Conservation (phyloP, 306 rosid genomes). For the Clitoria ternatea region DNA sequence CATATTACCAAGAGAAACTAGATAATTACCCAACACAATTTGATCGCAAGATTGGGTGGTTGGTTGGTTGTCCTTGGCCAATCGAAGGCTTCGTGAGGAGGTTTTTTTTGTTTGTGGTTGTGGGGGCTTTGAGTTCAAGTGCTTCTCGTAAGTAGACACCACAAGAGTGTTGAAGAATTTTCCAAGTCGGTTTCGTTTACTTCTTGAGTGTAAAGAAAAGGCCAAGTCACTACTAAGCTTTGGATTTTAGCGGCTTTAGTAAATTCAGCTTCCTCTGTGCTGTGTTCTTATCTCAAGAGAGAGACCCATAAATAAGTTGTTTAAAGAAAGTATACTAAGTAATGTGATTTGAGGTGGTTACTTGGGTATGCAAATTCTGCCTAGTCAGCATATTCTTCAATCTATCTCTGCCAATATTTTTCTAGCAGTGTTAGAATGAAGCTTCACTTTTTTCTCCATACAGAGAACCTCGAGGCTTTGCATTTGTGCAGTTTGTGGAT, state of each 20-base stretch:
- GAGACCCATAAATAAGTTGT: slow-evolving; percentile 38
- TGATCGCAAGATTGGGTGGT: slow-evolving; percentile 53
- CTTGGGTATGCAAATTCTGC: slow-evolving; percentile 36
- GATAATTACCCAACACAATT: slow-evolving; percentile 60
- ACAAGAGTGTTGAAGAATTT: slow-evolving; percentile 71
- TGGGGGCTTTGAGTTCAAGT: slow-evolving; percentile 73
- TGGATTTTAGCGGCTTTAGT: slow-evolving; percentile 52
- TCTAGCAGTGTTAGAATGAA: slow-evolving; percentile 32
- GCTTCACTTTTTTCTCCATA: slow-evolving; percentile 31
- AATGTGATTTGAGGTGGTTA: slow-evolving; percentile 41
- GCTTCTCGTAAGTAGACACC: slow-evolving; percentile 52
- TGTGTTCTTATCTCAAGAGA: slow-evolving; percentile 32
- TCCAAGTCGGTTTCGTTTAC: slow-evolving; percentile 76
- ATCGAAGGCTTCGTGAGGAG: slow-evolving; percentile 62
- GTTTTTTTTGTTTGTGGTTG: slow-evolving; percentile 59
- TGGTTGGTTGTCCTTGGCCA: slow-evolving; percentile 43
- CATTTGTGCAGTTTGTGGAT: slow-evolving; percentile 97
- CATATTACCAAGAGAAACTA: slow-evolving; percentile 69
- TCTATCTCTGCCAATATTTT: slow-evolving; percentile 25
- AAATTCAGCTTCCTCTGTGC: slow-evolving; percentile 53
- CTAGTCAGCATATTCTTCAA: slow-evolving; percentile 32
- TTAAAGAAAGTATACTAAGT: slow-evolving; percentile 47
- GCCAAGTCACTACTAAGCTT: slow-evolving; percentile 57
- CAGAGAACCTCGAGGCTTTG: slow-evolving; percentile 99
- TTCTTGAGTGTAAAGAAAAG: slow-evolving; percentile 71